Conservation (phyloP, 768 basidiomycete genomes). For the Mycena metata region DNA sequence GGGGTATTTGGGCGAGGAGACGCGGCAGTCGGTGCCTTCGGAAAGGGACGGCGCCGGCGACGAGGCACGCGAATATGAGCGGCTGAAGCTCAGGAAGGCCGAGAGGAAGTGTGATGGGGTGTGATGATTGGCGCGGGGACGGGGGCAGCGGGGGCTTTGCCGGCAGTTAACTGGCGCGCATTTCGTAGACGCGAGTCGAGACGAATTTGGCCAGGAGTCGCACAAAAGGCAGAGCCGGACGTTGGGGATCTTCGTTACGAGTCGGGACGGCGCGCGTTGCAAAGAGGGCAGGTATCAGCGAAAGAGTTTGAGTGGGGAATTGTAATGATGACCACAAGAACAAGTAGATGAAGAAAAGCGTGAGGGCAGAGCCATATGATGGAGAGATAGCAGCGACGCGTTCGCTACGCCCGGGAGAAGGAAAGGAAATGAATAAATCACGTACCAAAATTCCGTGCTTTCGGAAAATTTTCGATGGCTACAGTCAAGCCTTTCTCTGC, state of each 20-base stretch:
- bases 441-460: slow-evolving; percentile 77
- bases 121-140: slow-evolving; percentile 17
- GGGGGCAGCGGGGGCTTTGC: slow-evolving; percentile 49
- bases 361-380: neutral
- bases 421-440: slow-evolving; percentile 34
- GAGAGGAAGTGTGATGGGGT: slow-evolving; percentile 33
- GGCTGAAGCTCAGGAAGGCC: slow-evolving; percentile 26
- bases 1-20: slow-evolving; percentile 69
- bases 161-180: slow-evolving; percentile 76
- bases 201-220: slow-evolving; percentile 88
- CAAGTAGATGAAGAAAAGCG: neutral
- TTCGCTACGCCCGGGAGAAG: slow-evolving; percentile 31
- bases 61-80: slow-evolving; percentile 29
- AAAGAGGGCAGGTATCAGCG: neutral
- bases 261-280: slow-evolving; percentile 76
- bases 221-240: slow-evolving; percentile 79
- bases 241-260: slow-evolving; percentile 79
- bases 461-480: slow-evolving; percentile 85
- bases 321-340: neutral
- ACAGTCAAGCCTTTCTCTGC: slow-evolving; percentile 76
- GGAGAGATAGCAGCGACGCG: slow-evolving; percentile 17
- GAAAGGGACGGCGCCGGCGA: slow-evolving; percentile 30
- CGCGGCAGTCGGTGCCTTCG: slow-evolving; percentile 75
- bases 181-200: slow-evolving; percentile 79
- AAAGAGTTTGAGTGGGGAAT: neutral